A percentile compares a stretch with the other conserved stretches of the same genome.
These are phyloP conservation scores for Hygrophila difformis DNA, from an alignment of 257 asterid species.

Conservation along the genomic window DNA sequence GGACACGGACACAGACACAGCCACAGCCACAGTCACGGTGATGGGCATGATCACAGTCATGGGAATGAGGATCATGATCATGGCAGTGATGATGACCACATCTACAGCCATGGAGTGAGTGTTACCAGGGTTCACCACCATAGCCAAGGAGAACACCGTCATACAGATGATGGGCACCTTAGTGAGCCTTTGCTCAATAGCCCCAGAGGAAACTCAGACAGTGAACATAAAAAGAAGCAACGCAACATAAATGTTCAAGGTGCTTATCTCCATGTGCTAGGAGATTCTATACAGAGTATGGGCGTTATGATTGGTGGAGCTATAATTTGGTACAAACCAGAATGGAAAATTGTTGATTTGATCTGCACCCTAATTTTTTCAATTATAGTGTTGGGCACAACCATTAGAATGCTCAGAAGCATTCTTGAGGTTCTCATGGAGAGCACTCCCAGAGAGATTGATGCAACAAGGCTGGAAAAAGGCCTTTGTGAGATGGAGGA, in stretches of 20 bases:
- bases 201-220: slow-evolving; percentile 25
- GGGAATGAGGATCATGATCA: slow-evolving; percentile 32
- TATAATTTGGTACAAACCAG: slow-evolving; percentile 77
- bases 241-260: slow-evolving; percentile 81
- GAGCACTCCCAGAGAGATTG: slow-evolving; percentile 89
- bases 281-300: slow-evolving; percentile 82
- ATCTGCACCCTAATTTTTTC: slow-evolving; percentile 81
- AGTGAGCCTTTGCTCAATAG: slow-evolving; percentile 40
- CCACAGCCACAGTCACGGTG: slow-evolving; percentile 28
- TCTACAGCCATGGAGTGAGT: slow-evolving; percentile 36
- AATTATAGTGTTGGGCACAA: slow-evolving; percentile 52
- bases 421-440: slow-evolving; percentile 91
- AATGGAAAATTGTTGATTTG: slow-evolving; percentile 78
- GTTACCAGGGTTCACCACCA: slow-evolving; percentile 34
- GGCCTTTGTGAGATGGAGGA: slow-evolving; percentile 90
- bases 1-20: slow-evolving; percentile 37
- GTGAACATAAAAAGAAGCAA: slow-evolving; percentile 26
- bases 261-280: slow-evolving; percentile 87
- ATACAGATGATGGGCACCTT: slow-evolving; percentile 29
- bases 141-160: slow-evolving; percentile 31
- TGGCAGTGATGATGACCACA: slow-evolving; percentile 34
- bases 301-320: slow-evolving; percentile 97
- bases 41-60: slow-evolving; percentile 36
- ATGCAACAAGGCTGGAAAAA: slow-evolving; percentile 63
- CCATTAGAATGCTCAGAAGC: slow-evolving; percentile 63